Conservation (phyloP, 176 grass and related monocot genomes). For the Dactylis glomerata region DNA sequence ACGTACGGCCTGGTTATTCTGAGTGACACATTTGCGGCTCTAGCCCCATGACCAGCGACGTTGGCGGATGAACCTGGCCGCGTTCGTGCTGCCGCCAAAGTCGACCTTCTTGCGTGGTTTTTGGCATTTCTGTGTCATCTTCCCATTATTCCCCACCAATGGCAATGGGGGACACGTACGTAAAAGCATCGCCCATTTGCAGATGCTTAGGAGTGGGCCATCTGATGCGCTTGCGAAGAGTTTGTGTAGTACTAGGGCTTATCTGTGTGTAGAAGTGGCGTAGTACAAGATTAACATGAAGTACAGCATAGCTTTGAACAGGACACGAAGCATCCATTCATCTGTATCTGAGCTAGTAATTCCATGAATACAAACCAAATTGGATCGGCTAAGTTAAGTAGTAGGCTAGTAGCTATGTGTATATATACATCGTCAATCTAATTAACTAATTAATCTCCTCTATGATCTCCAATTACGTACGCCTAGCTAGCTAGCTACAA, state of each 20-base stretch:
- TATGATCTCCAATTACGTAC: not conserved
- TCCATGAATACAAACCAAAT: no score
- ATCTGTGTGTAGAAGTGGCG: no score
- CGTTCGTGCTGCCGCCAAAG: not conserved
- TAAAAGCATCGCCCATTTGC: not conserved
- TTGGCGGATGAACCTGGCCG: conserved; percentile 14
- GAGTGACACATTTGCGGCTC: not conserved
- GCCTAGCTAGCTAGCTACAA: not conserved
- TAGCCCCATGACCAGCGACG: not conserved
- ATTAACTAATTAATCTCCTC: conserved; percentile 5
- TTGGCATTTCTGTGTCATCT: not conserved
- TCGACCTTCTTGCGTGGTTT: not conserved
- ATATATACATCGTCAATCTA: conserved; percentile 24
- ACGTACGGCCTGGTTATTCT: not conserved
- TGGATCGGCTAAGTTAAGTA: not conserved
- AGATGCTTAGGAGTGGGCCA: not conserved
- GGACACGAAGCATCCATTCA: not conserved
- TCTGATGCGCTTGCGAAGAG: not conserved
- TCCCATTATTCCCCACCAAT: not conserved
- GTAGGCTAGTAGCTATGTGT: not conserved
- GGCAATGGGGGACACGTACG: not conserved
- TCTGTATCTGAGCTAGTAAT: conserved; percentile 25
- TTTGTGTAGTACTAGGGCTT: no score
- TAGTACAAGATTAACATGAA: no score
- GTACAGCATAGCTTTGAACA: not conserved